A percentile compares a stretch with the other conserved stretches of the same genome.
Evolutionary conservation across 2,329 filamentous ascomycete species (phyloP).

Genomic region (Erysiphe pulchra): DNA sequence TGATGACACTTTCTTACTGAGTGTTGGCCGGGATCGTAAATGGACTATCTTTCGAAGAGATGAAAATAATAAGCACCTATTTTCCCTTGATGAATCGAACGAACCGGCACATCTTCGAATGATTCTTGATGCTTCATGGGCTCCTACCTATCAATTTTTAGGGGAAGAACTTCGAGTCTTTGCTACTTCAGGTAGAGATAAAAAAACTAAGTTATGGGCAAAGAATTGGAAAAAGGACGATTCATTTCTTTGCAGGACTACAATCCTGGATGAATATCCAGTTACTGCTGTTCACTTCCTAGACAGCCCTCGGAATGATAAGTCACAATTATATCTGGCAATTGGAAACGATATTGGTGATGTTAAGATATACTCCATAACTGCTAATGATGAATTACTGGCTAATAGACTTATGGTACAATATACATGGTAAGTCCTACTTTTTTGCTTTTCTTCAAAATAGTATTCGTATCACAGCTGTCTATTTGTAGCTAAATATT

Average conservation of each 20-base stretch:
- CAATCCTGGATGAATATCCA: constrained; percentile 25
- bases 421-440: constrained; percentile 6
- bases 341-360: constrained; percentile 26
- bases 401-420: constrained; percentile 4
- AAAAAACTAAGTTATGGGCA: constrained; percentile 49
- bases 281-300: constrained; percentile 51
- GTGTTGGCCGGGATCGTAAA: constrained; percentile 73
- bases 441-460: background rate
- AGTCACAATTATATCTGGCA: constrained; percentile 16
- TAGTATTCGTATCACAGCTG: too few species aligned
- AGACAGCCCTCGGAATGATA: constrained; percentile 10
- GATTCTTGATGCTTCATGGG: constrained; percentile 78
- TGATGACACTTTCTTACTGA: constrained; percentile 52
- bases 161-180: constrained; percentile 25
- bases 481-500: too few species aligned
- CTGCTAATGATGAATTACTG: constrained; percentile 9
- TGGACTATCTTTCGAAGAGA: constrained; percentile 57
- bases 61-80: constrained; percentile 17
- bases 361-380: constrained; percentile 9
- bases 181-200: constrained; percentile 76
- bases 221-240: constrained; percentile 5
- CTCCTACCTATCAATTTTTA: constrained; percentile 15
- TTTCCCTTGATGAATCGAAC: constrained; percentile 35
- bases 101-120: constrained; percentile 75
- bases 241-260: constrained; percentile 17